phyloP scores from a whole-genome alignment of 345 rosid species.

The Heritiera fomes region DNA sequence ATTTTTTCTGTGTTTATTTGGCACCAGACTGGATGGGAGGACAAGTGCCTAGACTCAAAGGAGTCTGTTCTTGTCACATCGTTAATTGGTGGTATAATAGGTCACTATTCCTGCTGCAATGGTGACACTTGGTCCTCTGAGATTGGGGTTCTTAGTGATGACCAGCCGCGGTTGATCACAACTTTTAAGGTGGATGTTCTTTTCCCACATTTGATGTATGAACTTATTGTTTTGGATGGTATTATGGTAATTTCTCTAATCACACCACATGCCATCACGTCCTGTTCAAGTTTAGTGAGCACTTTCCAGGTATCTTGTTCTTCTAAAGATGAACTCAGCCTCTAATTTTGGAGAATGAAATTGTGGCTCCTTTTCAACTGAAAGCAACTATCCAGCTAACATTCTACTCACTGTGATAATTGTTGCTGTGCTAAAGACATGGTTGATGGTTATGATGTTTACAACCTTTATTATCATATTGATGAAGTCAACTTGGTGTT shows the following conservation, averaged over 20 bases:
- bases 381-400: not conserved
- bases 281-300: not conserved
- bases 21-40: constrained; percentile 64
- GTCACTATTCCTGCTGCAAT: constrained; percentile 87
- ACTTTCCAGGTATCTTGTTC: not conserved
- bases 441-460: not conserved
- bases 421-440: not conserved
- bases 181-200: constrained; percentile 67
- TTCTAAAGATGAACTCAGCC: not conserved
- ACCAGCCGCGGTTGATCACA: constrained; percentile 88
- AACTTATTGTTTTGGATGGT: not conserved
- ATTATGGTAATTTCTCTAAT: not conserved
- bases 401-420: not conserved
- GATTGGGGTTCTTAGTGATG: constrained; percentile 90
- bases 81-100: constrained; percentile 83
- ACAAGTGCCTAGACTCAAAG: constrained; percentile 69
- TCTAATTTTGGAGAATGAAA: not conserved
- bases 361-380: not conserved
- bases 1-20: constrained; percentile 51
- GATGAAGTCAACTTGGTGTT: constrained; percentile 2
- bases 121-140: constrained; percentile 99
- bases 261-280: not conserved
- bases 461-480: constrained; percentile 1
- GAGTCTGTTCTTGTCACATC: constrained; percentile 53
- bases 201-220: not conserved